These are phyloP conservation scores for Aquilaria agallochum DNA, from an alignment of 441 rosid species.

Conservation along the genomic window DNA sequence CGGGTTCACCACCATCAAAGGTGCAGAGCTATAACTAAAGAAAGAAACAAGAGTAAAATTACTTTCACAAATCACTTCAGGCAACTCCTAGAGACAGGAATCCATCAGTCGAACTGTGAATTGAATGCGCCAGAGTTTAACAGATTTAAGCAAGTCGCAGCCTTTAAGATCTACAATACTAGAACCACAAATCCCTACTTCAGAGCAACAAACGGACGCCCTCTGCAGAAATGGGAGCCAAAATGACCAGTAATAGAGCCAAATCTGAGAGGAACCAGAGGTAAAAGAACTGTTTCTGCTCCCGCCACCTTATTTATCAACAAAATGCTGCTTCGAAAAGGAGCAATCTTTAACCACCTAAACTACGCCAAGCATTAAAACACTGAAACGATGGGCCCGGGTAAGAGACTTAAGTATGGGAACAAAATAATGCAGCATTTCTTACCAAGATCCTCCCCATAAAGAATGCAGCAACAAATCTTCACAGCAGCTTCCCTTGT, in stretches of 20 bases:
- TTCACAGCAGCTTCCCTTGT: slow-evolving; percentile 13
- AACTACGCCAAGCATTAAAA: slow-evolving; percentile 33
- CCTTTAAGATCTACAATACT: slow-evolving; percentile 9
- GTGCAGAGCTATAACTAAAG: slow-evolving; percentile 12
- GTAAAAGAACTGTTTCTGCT: slow-evolving; percentile 23
- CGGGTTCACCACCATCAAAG: slow-evolving; percentile 18
- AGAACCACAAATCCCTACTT: slow-evolving; percentile 11
- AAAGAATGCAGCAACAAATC: slow-evolving; percentile 35
- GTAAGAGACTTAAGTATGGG: slow-evolving; percentile 26
- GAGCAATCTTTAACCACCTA: slow-evolving; percentile 19
- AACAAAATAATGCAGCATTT: slow-evolving; percentile 28
- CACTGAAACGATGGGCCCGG: slow-evolving; percentile 34
- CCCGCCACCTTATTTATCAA: slow-evolving; percentile 20
- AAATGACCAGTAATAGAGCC: slow-evolving; percentile 9
- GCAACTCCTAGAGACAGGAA: slow-evolving; percentile 17
- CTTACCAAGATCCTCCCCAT: slow-evolving; percentile 41
- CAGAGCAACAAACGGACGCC: slow-evolving; percentile 7
- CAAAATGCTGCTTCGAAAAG: slow-evolving; percentile 24
- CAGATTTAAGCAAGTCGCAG: slow-evolving; percentile 15
- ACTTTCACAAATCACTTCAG: slow-evolving; percentile 12
- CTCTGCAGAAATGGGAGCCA: slow-evolving; percentile 4
- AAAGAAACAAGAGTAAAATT: slow-evolving; percentile 12
- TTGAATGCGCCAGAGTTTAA: slow-evolving; percentile 10
- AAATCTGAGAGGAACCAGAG: slow-evolving; percentile 16
- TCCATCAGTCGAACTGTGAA: slow-evolving; percentile 2